phyloP scores from a whole-genome alignment of 164 flowering plant genomes.

The Sedum album region DNA sequence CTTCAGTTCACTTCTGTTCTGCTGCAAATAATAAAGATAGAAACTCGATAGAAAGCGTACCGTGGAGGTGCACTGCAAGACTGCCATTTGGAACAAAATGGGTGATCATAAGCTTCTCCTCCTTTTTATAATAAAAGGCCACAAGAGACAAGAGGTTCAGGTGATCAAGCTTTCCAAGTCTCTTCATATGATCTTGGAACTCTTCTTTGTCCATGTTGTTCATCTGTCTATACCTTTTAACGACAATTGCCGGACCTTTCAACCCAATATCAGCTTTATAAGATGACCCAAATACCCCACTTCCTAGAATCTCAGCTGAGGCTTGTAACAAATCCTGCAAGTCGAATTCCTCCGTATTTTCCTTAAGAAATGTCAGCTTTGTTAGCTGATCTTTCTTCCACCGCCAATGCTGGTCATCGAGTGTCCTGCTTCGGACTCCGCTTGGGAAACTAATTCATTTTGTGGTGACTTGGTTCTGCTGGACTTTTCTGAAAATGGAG shows the following conservation, averaged over 20 bases:
- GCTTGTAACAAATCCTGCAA: constrained; percentile 69
- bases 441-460: neutral
- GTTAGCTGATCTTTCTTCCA: constrained; percentile 8
- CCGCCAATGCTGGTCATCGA: neutral
- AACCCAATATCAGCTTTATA: constrained; percentile 53
- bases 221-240: constrained; percentile 82
- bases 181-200: constrained; percentile 83
- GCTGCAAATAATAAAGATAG: neutral
- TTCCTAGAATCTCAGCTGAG: constrained; percentile 74
- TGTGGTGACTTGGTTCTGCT: neutral
- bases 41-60: constrained; percentile 19
- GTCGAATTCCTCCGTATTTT: constrained; percentile 46
- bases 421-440: neutral
- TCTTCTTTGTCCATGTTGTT: constrained; percentile 68
- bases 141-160: constrained; percentile 63
- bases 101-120: constrained; percentile 73
- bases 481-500: neutral
- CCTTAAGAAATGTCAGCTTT: constrained; percentile 47
- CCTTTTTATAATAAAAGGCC: constrained; percentile 69
- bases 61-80: constrained; percentile 68
- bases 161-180: constrained; percentile 60
- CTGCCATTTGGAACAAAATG: constrained; percentile 49
- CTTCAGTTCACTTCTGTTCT: neutral
- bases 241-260: constrained; percentile 51
- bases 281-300: constrained; percentile 67